phyloP scores from a whole-genome alignment of 2,329 filamentous ascomycete genomes.

The Apiospora sp. region DNA sequence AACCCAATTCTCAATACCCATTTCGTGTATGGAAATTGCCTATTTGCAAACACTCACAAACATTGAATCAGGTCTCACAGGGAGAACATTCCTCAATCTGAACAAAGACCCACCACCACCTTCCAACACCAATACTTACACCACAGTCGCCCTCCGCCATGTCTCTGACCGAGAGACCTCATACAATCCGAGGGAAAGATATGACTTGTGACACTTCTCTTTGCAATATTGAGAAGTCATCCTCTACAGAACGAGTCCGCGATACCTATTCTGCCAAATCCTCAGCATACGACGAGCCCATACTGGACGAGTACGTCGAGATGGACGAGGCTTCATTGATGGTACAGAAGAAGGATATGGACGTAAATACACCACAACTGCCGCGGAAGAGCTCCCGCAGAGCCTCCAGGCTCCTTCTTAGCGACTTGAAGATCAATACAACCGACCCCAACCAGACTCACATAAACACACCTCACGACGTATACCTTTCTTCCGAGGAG shows the following conservation, averaged over 20 bases:
- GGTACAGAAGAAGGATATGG: background rate
- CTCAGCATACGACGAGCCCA: slow-evolving; percentile 27
- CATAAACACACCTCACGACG: slow-evolving; percentile 60
- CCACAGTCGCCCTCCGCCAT: background rate
- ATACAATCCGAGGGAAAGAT: background rate
- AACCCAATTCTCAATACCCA: background rate
- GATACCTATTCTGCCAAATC: slow-evolving; percentile 25
- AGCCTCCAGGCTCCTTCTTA: slow-evolving; percentile 55
- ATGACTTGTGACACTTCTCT: background rate
- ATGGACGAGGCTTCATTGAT: slow-evolving; percentile 28
- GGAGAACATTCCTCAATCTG: background rate
- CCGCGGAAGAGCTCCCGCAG: slow-evolving; percentile 60
- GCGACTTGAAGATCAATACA: slow-evolving; percentile 47
- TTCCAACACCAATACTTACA: background rate
- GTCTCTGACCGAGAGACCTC: slow-evolving; percentile 22
- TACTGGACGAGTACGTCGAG: slow-evolving; percentile 27
- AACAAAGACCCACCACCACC: slow-evolving; percentile 10
- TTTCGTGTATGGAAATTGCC: slow-evolving; percentile 7
- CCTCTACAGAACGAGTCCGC: slow-evolving; percentile 1
- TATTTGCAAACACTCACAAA: slow-evolving; percentile 14
- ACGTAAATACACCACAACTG: slow-evolving; percentile 51
- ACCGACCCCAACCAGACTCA: slow-evolving; percentile 36
- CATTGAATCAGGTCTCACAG: slow-evolving; percentile 19
- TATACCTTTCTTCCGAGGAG: slow-evolving; percentile 72
- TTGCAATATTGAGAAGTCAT: background rate